Base-by-base conservation (phyloP, 192 early-diverging fungal genomes). In the Entomortierella parvispora region DNA sequence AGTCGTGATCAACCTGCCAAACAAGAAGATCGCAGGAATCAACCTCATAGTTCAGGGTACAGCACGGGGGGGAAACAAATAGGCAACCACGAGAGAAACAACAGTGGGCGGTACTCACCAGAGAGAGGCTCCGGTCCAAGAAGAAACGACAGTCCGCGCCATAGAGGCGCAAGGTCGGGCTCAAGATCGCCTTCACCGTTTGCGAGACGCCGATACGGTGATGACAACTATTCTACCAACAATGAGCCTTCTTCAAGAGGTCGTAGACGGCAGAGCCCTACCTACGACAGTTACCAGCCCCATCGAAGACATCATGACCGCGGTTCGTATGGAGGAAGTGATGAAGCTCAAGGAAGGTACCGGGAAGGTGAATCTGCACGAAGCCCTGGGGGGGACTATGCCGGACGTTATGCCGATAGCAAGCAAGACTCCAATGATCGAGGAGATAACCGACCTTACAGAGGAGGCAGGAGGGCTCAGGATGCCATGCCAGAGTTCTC, bases 381-480 rank as follows among this genome's bases (percentile, higher is more conserved):
- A 10, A 17, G 18, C 3, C 40, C 4, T n/a, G n/a, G n/a, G n/a
- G n/a, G n/a, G n/a, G n/a, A n/a, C n/a, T n/a, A n/a, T n/a, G n/a
- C n/a, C n/a, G n/a, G n/a, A n/a, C n/a, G 37, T 5, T 40, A 40
- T 40, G 12, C 5, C 37, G 47, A 62, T 52, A 43, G 44, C 20
- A 37, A 17, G 0, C n/a, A n/a, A n/a, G n/a, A 34, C 2, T 34
- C 43, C 23, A 46, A 62, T 45, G 4, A 58, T n/a, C 52, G 47
- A 14, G 52, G 65, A 9, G 44, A 60, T 33, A 51, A 62, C 20
- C 58, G 49, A 33, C 46, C 33, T 1, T 76, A 76, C 28, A 45
- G 59, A 50, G 72, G 72, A 2, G 72, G 72, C 25, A 26, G 72
- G 29, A 51, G 72, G 22, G 28, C 58, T 4, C 59, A 67, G 28